Conservation (phyloP, 1,284 basidiomycete genomes). For the Stereum hirsutum region DNA sequence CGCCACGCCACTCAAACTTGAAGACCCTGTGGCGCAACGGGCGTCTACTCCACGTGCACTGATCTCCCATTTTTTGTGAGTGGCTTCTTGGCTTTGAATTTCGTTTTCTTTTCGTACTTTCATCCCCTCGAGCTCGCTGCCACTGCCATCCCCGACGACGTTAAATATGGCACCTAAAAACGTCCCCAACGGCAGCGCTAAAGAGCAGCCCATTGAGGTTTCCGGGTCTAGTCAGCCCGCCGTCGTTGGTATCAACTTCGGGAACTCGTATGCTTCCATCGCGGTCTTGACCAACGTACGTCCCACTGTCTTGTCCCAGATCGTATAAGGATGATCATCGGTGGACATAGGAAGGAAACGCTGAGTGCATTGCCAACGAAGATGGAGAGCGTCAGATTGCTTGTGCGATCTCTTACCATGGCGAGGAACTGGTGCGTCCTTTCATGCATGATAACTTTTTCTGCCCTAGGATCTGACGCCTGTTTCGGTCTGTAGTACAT, state of each 20-base stretch:
- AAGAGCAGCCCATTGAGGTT: constrained; percentile 23
- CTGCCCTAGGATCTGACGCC: too few relatives aligned
- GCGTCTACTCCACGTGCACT: too few relatives aligned
- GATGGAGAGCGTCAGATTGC: constrained; percentile 98
- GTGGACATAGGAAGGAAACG: constrained; percentile 63
- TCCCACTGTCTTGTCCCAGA: constrained; percentile 8
- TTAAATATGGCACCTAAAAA: constrained; percentile 16
- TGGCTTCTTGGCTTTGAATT: neutral
- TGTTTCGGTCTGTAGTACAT: constrained; percentile 61
- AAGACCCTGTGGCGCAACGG: too few relatives aligned
- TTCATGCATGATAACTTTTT: too few relatives aligned
- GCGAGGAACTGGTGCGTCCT: constrained; percentile 73
- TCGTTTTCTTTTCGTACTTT: neutral
- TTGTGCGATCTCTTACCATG: constrained; percentile 87
- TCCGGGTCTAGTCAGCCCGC: constrained; percentile 33
- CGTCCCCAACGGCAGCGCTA: constrained; percentile 29
- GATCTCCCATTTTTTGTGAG: too few relatives aligned
- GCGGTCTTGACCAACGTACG: constrained; percentile 90
- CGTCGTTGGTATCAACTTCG: constrained; percentile 93
- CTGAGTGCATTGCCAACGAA: constrained; percentile 96
- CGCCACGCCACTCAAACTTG: too few relatives aligned
- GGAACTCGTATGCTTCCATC: constrained; percentile 92
- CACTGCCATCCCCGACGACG: neutral
- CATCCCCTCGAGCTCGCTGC: neutral
- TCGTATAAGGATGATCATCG: constrained; percentile 6